A percentile compares a stretch with the other conserved stretches of the same genome.
Evolutionary conservation across 352 stramenopile species (phyloP).

Genomic region (Globisporangium ultimum): DNA sequence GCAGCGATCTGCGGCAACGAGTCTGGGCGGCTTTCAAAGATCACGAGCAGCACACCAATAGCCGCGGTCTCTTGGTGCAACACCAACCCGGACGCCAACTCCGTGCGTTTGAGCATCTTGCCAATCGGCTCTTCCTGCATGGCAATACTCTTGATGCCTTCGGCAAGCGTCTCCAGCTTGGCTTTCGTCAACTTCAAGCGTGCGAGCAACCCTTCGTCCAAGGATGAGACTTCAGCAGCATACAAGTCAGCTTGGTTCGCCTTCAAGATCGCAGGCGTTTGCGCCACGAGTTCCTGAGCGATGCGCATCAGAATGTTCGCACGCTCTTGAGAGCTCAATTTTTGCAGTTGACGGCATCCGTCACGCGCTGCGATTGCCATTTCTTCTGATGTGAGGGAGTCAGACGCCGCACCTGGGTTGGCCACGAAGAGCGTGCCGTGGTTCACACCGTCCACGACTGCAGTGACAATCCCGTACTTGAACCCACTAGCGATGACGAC

Average conservation of each 20-base stretch:
- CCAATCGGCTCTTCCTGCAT: slow-evolving; percentile 73
- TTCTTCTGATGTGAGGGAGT: slow-evolving; percentile 52
- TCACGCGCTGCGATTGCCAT: slow-evolving; percentile 83
- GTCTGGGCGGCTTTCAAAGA: slow-evolving; percentile 98
- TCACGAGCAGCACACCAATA: slow-evolving; percentile 97
- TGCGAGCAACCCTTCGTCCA: slow-evolving; percentile 69
- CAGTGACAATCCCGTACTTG: slow-evolving; percentile 91
- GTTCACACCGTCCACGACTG: slow-evolving; percentile 82
- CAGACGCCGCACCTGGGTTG: slow-evolving; percentile 45
- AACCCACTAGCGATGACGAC: slow-evolving; percentile 93
- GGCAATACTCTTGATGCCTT: slow-evolving; percentile 94
- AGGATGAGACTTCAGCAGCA: slow-evolving; percentile 57
- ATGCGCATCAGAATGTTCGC: slow-evolving; percentile 88
- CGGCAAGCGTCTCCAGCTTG: slow-evolving; percentile 94
- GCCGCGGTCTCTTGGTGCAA: slow-evolving; percentile 93
- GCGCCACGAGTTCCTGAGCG: slow-evolving; percentile 75
- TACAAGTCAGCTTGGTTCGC: slow-evolving; percentile 93
- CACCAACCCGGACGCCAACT: slow-evolving; percentile 90
- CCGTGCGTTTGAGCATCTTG: slow-evolving; percentile 73
- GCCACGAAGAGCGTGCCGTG: slow-evolving; percentile 84
- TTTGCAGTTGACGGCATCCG: slow-evolving; percentile 87
- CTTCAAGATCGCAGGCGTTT: slow-evolving; percentile 84
- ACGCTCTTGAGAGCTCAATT: slow-evolving; percentile 82
- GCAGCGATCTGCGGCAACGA: slow-evolving; percentile 95
- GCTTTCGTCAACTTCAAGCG: slow-evolving; percentile 86